Evolutionary conservation across 345 rosid species (phyloP).

Genomic region (thale cress (Arabidopsis thaliana)): DNA sequence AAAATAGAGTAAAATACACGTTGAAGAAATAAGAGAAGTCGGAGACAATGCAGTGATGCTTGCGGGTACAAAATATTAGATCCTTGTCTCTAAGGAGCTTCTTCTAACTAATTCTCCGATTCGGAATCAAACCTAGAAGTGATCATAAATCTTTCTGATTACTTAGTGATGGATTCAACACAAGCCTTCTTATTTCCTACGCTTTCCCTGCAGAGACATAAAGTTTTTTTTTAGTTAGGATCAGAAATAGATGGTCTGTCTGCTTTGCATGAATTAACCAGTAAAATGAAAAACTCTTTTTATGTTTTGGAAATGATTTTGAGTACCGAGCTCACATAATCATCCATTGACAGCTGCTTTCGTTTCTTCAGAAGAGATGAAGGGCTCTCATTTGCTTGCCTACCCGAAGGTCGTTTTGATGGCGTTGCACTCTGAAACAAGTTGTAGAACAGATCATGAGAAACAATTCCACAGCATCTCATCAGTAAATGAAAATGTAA

Average conservation of each 20-base stretch:
- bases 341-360: constrained; percentile 87
- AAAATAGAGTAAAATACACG: background rate
- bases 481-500: constrained; percentile 5
- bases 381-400: constrained; percentile 75
- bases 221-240: constrained; percentile 21
- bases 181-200: constrained; percentile 52
- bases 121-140: constrained; percentile 3
- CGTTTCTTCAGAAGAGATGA: constrained; percentile 64
- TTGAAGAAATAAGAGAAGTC: background rate
- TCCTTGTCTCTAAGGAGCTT: background rate
- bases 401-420: constrained; percentile 66
- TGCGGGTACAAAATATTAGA: constrained; percentile 21
- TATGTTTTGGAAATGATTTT: constrained; percentile 4
- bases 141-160: background rate
- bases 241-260: background rate
- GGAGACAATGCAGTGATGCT: background rate
- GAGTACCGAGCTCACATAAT: constrained; percentile 60
- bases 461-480: constrained; percentile 5
- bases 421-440: constrained; percentile 54
- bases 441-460: background rate
- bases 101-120: constrained; percentile 12
- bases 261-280: background rate
- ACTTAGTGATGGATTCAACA: background rate
- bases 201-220: constrained; percentile 5
- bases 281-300: background rate